Percentiles rank a stretch among this genome's conserved stretches.
phyloP scores from a whole-genome alignment of 192 early-diverging fungal species.

The Kappamyces sp. region DNA sequence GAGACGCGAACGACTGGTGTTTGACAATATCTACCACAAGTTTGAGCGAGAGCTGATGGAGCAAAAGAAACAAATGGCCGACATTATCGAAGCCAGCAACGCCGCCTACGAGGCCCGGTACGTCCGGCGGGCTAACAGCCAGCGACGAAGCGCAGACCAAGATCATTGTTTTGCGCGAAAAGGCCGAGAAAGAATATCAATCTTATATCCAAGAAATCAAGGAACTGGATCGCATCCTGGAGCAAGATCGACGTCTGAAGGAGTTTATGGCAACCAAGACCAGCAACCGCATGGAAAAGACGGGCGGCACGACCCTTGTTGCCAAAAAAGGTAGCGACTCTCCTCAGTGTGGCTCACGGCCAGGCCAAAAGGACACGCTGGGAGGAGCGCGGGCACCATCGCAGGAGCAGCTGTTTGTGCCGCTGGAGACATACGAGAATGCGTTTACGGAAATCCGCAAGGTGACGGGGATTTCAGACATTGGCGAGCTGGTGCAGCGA shows the following conservation, averaged over 20 bases:
- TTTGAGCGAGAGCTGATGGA: slow-evolving; percentile 50
- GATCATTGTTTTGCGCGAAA: slow-evolving; percentile 49
- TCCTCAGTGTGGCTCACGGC: neutral
- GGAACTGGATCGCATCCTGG: slow-evolving; percentile 49
- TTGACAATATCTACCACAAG: slow-evolving; percentile 54
- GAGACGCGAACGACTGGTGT: slow-evolving; percentile 48
- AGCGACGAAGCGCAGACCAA: slow-evolving; percentile 56
- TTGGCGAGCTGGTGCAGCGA: slow-evolving; percentile 46
- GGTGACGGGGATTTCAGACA: slow-evolving; percentile 46
- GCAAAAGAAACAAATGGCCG: slow-evolving; percentile 58
- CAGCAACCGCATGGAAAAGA: slow-evolving; percentile 31
- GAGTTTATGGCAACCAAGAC: slow-evolving; percentile 61
- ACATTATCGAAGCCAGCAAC: slow-evolving; percentile 56
- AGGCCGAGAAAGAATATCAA: slow-evolving; percentile 60
- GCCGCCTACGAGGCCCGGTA: slow-evolving; percentile 56
- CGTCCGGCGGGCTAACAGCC: neutral
- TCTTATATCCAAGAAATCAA: slow-evolving; percentile 59
- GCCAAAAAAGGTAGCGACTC: slow-evolving; percentile 12
- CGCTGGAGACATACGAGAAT: slow-evolving; percentile 45
- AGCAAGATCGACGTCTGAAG: slow-evolving; percentile 53
- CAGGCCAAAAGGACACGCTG: slow-evolving; percentile 11
- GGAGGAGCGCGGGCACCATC: slow-evolving; percentile 32
- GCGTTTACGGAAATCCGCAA: slow-evolving; percentile 46
- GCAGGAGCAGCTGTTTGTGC: slow-evolving; percentile 39
- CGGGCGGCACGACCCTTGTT: slow-evolving; percentile 17